These are phyloP conservation scores for Ogataea nitratoaversa DNA, from an alignment of 805 yeast species.

Conservation along the genomic window DNA sequence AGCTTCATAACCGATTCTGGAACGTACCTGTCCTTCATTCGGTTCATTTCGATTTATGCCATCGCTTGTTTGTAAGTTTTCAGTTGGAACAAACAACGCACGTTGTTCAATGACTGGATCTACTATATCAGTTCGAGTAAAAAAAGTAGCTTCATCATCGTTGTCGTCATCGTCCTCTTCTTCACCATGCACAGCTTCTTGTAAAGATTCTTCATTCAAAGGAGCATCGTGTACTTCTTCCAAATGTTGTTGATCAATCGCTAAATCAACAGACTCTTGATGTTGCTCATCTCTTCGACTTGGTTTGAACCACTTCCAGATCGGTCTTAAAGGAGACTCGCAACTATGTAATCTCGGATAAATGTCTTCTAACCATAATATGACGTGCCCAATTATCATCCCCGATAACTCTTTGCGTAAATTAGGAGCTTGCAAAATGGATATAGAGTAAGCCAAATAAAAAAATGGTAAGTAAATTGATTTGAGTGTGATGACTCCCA, in stretches of 20 bases:
- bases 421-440: not conserved
- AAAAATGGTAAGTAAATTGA: slow-evolving; percentile 44
- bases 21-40: too few species aligned
- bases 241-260: not conserved
- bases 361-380: slow-evolving; percentile 37
- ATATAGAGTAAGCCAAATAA: slow-evolving; percentile 19
- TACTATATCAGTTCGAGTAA: too few species aligned
- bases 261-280: not conserved
- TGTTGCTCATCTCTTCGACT: not conserved
- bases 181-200: too few species aligned
- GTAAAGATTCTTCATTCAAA: not conserved
- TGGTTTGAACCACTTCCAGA: slow-evolving; percentile 33
- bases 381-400: slow-evolving; percentile 39
- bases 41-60: too few species aligned
- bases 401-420: slow-evolving; percentile 24
- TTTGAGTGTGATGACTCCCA: slow-evolving; percentile 38
- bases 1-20: too few species aligned
- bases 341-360: slow-evolving; percentile 34
- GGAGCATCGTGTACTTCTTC: not conserved
- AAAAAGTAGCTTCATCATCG: too few species aligned
- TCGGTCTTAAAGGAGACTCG: slow-evolving; percentile 37
- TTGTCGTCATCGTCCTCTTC: not conserved
- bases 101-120: too few species aligned
- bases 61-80: not conserved
- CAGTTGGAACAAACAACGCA: too few species aligned